A percentile compares a stretch with the other conserved stretches of the same genome.
These are phyloP conservation scores for Microthlaspi erraticum DNA, from an alignment of 345 rosid species.

Conservation along the genomic window DNA sequence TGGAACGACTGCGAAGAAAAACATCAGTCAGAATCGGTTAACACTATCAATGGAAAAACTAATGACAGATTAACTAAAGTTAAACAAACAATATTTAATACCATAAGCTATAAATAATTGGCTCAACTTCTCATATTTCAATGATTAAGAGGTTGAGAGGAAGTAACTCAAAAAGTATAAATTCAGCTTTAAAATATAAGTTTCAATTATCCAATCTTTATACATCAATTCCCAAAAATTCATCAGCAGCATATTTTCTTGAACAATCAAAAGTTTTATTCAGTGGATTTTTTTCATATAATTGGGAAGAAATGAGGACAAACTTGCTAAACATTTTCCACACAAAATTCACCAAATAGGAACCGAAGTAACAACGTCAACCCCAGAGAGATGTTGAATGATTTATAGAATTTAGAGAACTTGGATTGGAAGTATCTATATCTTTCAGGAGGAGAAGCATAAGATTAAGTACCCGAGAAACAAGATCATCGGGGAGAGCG, in stretches of 20 bases:
- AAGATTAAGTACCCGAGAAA: conserved; percentile 56
- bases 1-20: conserved; percentile 60
- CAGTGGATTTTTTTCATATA: background rate
- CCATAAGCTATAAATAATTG: background rate
- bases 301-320: background rate
- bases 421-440: background rate
- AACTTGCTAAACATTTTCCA: background rate
- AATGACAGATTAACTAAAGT: background rate
- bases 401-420: conserved; percentile 4
- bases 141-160: too few species aligned
- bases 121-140: background rate
- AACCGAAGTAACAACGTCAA: conserved; percentile 27
- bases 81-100: conserved; percentile 8
- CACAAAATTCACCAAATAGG: background rate
- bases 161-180: background rate
- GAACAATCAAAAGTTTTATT: background rate
- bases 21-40: background rate
- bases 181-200: conserved; percentile 6
- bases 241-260: background rate
- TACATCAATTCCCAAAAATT: conserved; percentile 1
- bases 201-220: background rate
- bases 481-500: conserved; percentile 71
- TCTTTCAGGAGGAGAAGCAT: background rate
- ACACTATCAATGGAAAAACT: conserved; percentile 4
- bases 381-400: conserved; percentile 6